Base-by-base conservation (phyloP, 2,329 filamentous ascomycete genomes). In the Dendryphion nanum region DNA sequence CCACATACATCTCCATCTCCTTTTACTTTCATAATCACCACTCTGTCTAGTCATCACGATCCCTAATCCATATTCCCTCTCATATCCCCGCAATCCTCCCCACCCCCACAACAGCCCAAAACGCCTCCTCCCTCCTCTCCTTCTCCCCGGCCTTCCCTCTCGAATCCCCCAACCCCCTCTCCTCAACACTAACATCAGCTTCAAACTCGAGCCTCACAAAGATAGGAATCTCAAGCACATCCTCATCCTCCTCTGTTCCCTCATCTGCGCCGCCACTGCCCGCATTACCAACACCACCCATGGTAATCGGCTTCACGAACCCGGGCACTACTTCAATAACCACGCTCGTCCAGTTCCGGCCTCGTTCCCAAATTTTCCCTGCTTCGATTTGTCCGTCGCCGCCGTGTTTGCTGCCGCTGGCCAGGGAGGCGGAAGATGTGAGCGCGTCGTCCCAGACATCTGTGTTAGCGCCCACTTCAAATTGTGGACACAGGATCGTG, bases 181-280 rank as follows among this genome's bases (percentile, higher is more conserved):
- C 59, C 3, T 76, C 72, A 10, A 80, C 83, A 6, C 82, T 79
- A 42, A 74, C 74, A 48, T 89, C 86, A 3, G 79, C 76, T 64
- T 90, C 91, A 83, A 90, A 98, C 64, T 96, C 90, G 40, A 95
- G 77, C 17, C 89, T 79, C 44, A 98, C 88, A 71, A 95, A 94
- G 56, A 98, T 83, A 38, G 93, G 91, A 51, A 98, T 91, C 74
- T 98, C 93, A 29, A 97, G 67, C 19, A 83, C 69, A 56, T 83
- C 77, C 39, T 82, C 77, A 43, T 82, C 79, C 33, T 77, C 74
- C 18, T 66, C 64, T 10, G 69, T 38, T 24, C 54, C 59, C 44
- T 35, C 36, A 40, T 48, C 42, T 12, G 39, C 35, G 3, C 59
- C 61, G 23, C 50, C 58, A 19, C 34, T 37, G 37, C 64, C 50